phyloP scores from a whole-genome alignment of 139 green algal species.

The Coelastrella sp. region DNA sequence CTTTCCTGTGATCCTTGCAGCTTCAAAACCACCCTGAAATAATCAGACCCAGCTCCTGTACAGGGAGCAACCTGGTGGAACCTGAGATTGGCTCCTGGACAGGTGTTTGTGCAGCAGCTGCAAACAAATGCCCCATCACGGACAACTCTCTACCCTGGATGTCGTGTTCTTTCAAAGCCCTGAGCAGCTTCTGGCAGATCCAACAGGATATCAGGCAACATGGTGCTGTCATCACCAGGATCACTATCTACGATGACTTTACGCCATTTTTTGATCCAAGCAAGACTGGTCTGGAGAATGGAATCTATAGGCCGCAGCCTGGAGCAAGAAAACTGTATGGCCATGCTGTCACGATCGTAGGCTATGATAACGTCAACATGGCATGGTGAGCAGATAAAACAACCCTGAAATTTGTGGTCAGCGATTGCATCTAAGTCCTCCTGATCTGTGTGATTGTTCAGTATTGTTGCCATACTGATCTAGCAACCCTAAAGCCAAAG shows the following conservation, averaged over 20 bases:
- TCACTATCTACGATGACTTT: not conserved
- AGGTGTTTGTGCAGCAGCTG: not conserved
- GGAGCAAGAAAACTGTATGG: not conserved
- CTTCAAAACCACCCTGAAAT: not conserved
- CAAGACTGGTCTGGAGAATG: not conserved
- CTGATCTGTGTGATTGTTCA: no score
- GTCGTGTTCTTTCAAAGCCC: not conserved
- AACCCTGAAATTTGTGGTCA: no score
- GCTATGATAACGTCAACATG: not conserved
- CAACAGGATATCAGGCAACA: constrained; percentile 1
- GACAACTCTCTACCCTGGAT: not conserved
- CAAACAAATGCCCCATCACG: not conserved
- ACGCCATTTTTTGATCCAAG: not conserved
- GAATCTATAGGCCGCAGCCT: not conserved
- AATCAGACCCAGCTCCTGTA: not conserved
- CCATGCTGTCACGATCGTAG: not conserved
- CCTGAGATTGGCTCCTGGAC: not conserved
- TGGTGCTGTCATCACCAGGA: not conserved
- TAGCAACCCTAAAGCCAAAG: no score
- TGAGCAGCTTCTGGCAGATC: constrained; percentile 1
- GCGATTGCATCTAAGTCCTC: no score
- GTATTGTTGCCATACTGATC: no score
- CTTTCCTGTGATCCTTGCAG: not conserved
- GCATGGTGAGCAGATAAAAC: not conserved
- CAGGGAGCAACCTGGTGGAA: not conserved